Percentiles rank a stretch among this genome's conserved stretches.
Conservation (phyloP, 2,329 filamentous ascomycete species). For the Alternaria sp. region DNA sequence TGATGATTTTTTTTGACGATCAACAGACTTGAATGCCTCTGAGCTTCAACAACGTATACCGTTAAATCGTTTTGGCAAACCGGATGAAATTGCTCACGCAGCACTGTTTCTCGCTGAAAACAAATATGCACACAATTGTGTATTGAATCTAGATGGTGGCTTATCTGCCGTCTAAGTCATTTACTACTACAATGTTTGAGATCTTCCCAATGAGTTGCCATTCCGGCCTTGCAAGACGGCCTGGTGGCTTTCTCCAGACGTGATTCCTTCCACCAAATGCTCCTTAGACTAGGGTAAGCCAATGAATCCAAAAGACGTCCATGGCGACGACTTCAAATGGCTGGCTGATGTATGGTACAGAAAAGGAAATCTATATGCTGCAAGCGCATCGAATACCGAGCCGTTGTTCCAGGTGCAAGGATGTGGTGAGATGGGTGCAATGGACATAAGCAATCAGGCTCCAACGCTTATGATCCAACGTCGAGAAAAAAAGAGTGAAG, state of each 20-base stretch:
- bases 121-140: constrained; percentile 84
- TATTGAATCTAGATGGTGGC: constrained; percentile 86
- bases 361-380: constrained; percentile 14
- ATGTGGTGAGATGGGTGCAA: not conserved
- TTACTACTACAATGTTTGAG: not conserved
- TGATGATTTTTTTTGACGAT: constrained; percentile 5
- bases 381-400: not conserved
- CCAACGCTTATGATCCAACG: constrained; percentile 1
- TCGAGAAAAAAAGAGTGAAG: not conserved
- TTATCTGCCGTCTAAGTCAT: constrained; percentile 67
- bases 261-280: constrained; percentile 5
- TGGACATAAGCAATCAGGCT: not conserved
- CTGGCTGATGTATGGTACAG: constrained; percentile 25
- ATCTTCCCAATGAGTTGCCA: constrained; percentile 1
- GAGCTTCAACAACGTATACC: constrained; percentile 65
- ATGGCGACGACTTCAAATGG: constrained; percentile 9
- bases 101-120: constrained; percentile 80
- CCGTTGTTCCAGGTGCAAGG: not conserved
- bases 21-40: constrained; percentile 47
- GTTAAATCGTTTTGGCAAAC: constrained; percentile 69
- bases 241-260: constrained; percentile 5
- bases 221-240: constrained; percentile 6
- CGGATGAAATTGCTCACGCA: constrained; percentile 81
- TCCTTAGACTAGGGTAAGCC: constrained; percentile 23
- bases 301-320: constrained; percentile 19